A percentile compares a stretch with the other conserved stretches of the same genome.
phyloP scores from a whole-genome alignment of 495 filamentous ascomycete species.

The Podospora bellae-mahoneyi region DNA sequence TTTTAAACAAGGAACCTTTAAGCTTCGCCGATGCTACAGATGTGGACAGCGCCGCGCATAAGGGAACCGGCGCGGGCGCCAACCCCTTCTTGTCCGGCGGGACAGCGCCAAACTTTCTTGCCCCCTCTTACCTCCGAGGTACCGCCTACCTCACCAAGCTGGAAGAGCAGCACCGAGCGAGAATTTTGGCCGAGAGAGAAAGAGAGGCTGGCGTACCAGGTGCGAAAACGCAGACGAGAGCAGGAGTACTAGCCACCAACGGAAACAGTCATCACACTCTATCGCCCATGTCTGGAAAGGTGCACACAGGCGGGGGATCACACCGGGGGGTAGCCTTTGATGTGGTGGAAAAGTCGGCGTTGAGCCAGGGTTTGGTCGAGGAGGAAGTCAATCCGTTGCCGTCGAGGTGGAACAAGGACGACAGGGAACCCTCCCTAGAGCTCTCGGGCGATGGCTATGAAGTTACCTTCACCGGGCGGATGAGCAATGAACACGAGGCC shows the following conservation, averaged over 20 bases:
- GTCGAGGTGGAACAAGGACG: slow-evolving; percentile 73
- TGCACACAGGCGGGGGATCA: slow-evolving; percentile 52
- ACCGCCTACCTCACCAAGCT: slow-evolving; percentile 75
- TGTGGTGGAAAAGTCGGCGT: slow-evolving; percentile 74
- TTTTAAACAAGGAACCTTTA: slow-evolving; percentile 28
- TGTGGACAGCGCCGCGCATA: not conserved
- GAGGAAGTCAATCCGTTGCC: slow-evolving; percentile 66
- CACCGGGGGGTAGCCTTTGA: slow-evolving; percentile 84
- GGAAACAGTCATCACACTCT: slow-evolving; percentile 49
- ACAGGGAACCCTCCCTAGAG: slow-evolving; percentile 72
- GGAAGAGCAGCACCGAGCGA: slow-evolving; percentile 63
- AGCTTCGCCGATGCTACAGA: slow-evolving; percentile 17
- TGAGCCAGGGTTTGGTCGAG: slow-evolving; percentile 41
- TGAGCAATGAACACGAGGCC: slow-evolving; percentile 66
- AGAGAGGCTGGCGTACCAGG: slow-evolving; percentile 22
- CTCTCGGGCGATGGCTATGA: slow-evolving; percentile 71
- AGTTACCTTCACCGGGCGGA: slow-evolving; percentile 61
- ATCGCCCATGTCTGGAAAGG: slow-evolving; percentile 45
- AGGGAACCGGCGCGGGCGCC: slow-evolving; percentile 7
- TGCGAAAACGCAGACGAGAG: slow-evolving; percentile 33
- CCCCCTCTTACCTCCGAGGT: slow-evolving; percentile 74
- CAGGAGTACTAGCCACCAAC: slow-evolving; percentile 58
- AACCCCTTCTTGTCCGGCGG: slow-evolving; percentile 25
- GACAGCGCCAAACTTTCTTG: slow-evolving; percentile 54
- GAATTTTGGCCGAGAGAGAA: slow-evolving; percentile 40